These are phyloP conservation scores for Beauveria sp. DNA, from an alignment of 2,329 filamentous ascomycete genomes.

Conservation along the genomic window DNA sequence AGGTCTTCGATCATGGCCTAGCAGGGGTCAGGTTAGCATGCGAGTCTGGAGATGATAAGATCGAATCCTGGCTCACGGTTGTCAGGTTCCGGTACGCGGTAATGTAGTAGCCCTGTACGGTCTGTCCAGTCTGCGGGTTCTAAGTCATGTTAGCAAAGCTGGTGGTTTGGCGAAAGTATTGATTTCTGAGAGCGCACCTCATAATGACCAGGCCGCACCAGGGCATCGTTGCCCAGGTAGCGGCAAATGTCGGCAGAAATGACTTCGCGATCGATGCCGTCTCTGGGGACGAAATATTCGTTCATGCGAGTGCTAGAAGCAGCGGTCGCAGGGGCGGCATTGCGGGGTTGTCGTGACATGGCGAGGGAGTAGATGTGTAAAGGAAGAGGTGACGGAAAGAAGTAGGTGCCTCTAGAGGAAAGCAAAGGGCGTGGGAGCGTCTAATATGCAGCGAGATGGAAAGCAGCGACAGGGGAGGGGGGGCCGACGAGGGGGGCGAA, in stretches of 20 bases:
- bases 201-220: conserved; percentile 67
- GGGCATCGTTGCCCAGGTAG: conserved; percentile 74
- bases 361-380: conserved; percentile 16
- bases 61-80: conserved; percentile 46
- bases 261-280: conserved; percentile 76
- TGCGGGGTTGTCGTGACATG: conserved; percentile 33
- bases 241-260: conserved; percentile 80
- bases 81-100: conserved; percentile 73
- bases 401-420: not conserved
- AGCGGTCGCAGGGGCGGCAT: conserved; percentile 26
- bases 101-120: conserved; percentile 67
- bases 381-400: not conserved
- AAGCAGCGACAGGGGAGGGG: not conserved
- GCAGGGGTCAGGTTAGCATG: conserved; percentile 11
- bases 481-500: not conserved
- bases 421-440: not conserved
- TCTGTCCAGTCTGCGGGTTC: conserved; percentile 50
- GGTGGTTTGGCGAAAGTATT: not conserved
- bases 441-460: conserved; percentile 7
- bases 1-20: conserved; percentile 58
- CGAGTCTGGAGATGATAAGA: not conserved
- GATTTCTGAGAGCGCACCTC: conserved; percentile 45
- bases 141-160: conserved; percentile 18
- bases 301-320: conserved; percentile 50
- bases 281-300: conserved; percentile 72